phyloP scores from a whole-genome alignment of 176 grass and related monocot genomes.

The Avena atlantica region DNA sequence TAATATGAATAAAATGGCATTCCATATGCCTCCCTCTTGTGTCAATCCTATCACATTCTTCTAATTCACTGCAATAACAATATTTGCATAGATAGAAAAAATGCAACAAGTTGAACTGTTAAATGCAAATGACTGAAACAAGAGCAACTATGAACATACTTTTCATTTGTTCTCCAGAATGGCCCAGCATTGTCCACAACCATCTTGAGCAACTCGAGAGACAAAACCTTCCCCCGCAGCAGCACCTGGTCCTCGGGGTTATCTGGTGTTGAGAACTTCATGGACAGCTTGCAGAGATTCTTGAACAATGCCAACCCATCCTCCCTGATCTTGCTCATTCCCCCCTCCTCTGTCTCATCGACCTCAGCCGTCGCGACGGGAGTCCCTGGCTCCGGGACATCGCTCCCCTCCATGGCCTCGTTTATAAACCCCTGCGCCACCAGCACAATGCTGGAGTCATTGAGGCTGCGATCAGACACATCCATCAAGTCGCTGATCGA shows the following conservation, averaged over 20 bases:
- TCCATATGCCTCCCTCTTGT: neutral
- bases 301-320: constrained; percentile 83
- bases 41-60: constrained; percentile 22
- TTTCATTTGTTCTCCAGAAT: constrained; percentile 87
- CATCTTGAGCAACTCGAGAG: constrained; percentile 91
- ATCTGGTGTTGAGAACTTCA: constrained; percentile 83
- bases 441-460: constrained; percentile 82
- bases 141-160: constrained; percentile 48
- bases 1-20: neutral
- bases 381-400: constrained; percentile 46
- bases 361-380: constrained; percentile 39
- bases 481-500: constrained; percentile 89
- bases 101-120: neutral
- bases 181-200: constrained; percentile 83
- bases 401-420: constrained; percentile 73
- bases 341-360: constrained; percentile 41
- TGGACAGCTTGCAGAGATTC: constrained; percentile 90
- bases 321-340: constrained; percentile 57
- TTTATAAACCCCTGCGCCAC: constrained; percentile 91
- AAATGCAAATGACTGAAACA: constrained; percentile 36
- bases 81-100: constrained; percentile 22
- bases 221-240: constrained; percentile 83
- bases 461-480: constrained; percentile 81
- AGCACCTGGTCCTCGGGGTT: constrained; percentile 85
- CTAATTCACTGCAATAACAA: constrained; percentile 28